Percentiles rank a stretch among this genome's conserved stretches.
Evolutionary conservation across 2,329 filamentous ascomycete species (phyloP).

Genomic region (Cytospora leucostoma): DNA sequence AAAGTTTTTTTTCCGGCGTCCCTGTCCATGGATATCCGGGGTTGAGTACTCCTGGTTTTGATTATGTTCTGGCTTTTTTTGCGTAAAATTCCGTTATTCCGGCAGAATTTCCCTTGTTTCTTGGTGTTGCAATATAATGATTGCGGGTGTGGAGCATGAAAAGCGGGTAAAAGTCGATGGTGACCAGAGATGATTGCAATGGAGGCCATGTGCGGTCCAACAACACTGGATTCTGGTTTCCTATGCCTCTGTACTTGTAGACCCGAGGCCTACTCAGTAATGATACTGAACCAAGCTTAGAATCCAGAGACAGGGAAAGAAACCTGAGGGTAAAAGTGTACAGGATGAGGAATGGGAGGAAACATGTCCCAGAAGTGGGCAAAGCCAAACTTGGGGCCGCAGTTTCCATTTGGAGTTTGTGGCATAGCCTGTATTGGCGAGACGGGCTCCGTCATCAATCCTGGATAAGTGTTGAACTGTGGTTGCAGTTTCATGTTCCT

Average conservation of each 20-base stretch:
- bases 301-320: conserved; percentile 39
- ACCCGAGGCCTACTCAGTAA: not conserved
- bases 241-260: not conserved
- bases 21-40: not conserved
- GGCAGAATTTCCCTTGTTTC: not conserved
- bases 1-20: not conserved
- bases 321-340: conserved; percentile 55
- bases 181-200: not conserved
- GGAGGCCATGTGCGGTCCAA: not conserved
- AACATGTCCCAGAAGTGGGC: conserved; percentile 54
- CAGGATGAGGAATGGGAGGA: conserved; percentile 50
- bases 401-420: conserved; percentile 34
- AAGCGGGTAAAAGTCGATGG: not conserved
- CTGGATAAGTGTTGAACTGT: conserved; percentile 51
- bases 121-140: not conserved
- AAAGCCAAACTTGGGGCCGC: conserved; percentile 50
- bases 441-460: conserved; percentile 42
- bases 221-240: not conserved
- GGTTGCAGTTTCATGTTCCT: conserved; percentile 45
- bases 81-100: not conserved
- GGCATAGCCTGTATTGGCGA: conserved; percentile 37
- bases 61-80: not conserved
- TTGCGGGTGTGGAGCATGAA: not conserved
- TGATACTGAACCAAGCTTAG: conserved; percentile 8
- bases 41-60: not conserved